Evolutionary conservation across 495 filamentous ascomycete species (phyloP).

Genomic region (Aspergillus biplanus): DNA sequence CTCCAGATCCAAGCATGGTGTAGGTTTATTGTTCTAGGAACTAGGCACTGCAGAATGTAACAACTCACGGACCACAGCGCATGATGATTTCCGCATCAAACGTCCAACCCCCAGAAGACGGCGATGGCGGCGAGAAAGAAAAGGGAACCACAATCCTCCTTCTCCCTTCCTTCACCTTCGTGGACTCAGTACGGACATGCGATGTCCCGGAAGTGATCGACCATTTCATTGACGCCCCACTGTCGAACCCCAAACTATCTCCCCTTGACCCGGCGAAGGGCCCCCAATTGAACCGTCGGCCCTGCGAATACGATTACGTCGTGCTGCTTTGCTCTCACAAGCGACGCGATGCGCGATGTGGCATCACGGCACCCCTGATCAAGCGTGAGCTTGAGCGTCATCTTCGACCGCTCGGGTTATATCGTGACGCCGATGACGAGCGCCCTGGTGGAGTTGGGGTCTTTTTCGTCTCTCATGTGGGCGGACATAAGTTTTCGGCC

Average conservation of each 20-base stretch:
- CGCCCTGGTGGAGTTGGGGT: slow-evolving; percentile 87
- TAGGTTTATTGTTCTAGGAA: slow-evolving; percentile 44
- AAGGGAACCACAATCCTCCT: slow-evolving; percentile 77
- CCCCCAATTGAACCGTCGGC: slow-evolving; percentile 51
- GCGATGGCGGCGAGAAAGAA: slow-evolving; percentile 39
- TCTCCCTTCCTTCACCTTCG: slow-evolving; percentile 81
- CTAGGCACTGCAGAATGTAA: slow-evolving; percentile 6
- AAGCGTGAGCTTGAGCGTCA: slow-evolving; percentile 86
- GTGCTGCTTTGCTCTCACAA: slow-evolving; percentile 94
- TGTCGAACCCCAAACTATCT: slow-evolving; percentile 53
- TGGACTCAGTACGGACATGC: slow-evolving; percentile 76
- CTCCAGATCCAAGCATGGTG: slow-evolving; percentile 70
- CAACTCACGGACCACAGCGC: slow-evolving; percentile 48
- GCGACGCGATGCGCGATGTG: slow-evolving; percentile 91
- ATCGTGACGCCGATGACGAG: slow-evolving; percentile 85
- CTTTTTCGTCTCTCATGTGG: slow-evolving; percentile 93
- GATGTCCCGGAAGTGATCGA: slow-evolving; percentile 70
- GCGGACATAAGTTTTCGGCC: slow-evolving; percentile 91
- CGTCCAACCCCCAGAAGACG: slow-evolving; percentile 66
- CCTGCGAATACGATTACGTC: slow-evolving; percentile 78
- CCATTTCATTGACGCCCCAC: slow-evolving; percentile 66
- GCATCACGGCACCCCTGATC: slow-evolving; percentile 86
- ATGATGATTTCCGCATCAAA: slow-evolving; percentile 94
- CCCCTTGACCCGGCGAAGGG: neutral
- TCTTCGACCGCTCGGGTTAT: slow-evolving; percentile 78